phyloP scores from a whole-genome alignment of 2,329 filamentous ascomycete species.

The Penicillium sp. region DNA sequence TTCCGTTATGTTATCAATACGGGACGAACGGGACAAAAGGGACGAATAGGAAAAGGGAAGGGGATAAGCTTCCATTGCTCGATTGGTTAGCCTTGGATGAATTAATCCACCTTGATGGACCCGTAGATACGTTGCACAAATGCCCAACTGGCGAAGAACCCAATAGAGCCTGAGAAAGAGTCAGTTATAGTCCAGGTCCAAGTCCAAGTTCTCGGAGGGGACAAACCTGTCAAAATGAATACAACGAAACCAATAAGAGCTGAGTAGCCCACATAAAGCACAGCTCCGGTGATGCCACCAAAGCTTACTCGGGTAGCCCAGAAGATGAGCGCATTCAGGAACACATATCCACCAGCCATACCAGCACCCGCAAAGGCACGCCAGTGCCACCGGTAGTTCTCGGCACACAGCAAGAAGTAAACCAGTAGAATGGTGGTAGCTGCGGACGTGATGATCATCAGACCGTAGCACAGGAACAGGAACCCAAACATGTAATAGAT shows the following conservation, averaged over 20 bases:
- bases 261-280: slow-evolving; percentile 93
- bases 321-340: slow-evolving; percentile 86
- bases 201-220: not conserved
- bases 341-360: slow-evolving; percentile 87
- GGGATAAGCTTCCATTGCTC: not conserved
- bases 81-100: not conserved
- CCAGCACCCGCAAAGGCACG: slow-evolving; percentile 88
- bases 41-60: not conserved
- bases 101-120: slow-evolving; percentile 95
- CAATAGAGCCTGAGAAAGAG: slow-evolving; percentile 73
- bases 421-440: slow-evolving; percentile 91
- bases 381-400: slow-evolving; percentile 99
- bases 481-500: slow-evolving; percentile 99
- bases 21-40: not conserved
- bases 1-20: slow-evolving; percentile 8
- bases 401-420: slow-evolving; percentile 91
- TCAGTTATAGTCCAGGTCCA: not conserved
- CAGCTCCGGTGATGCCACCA: slow-evolving; percentile 77
- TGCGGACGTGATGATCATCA: slow-evolving; percentile 95
- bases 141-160: slow-evolving; percentile 91
- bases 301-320: slow-evolving; percentile 86
- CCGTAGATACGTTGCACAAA: slow-evolving; percentile 93
- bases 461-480: slow-evolving; percentile 92
- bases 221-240: slow-evolving; percentile 89
- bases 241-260: slow-evolving; percentile 85